These are phyloP conservation scores for Nothophoma quercina DNA, from an alignment of 2,329 filamentous ascomycete species.

Conservation along the genomic window DNA sequence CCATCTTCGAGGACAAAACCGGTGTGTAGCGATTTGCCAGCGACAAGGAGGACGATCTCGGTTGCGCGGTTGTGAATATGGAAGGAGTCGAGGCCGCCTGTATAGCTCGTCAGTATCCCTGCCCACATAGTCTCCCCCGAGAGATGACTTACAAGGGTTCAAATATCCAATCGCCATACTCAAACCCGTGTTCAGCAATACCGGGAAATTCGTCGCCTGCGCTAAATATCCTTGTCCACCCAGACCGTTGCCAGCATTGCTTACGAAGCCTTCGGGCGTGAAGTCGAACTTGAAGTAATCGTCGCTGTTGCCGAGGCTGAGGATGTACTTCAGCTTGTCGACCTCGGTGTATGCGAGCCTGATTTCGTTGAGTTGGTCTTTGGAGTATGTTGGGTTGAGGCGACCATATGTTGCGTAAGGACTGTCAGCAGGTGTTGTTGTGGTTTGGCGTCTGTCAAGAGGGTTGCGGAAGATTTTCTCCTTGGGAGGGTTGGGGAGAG, in stretches of 20 bases:
- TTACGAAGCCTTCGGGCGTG: conserved; percentile 4
- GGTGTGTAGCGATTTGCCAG: conserved; percentile 5
- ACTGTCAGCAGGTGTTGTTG: background rate
- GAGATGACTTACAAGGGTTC: background rate
- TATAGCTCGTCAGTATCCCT: background rate
- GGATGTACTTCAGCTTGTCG: conserved; percentile 10
- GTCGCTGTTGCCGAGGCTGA: conserved; percentile 1
- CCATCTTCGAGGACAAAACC: conserved; percentile 10
- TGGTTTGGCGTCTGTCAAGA: background rate
- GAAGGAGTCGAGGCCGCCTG: conserved; percentile 10
- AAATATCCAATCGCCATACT: conserved; percentile 11
- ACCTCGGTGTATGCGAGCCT: conserved; percentile 8
- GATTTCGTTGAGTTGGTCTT: conserved; percentile 9
- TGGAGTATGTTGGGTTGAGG: conserved; percentile 4
- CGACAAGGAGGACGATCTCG: conserved; percentile 8
- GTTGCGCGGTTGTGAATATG: conserved; percentile 10
- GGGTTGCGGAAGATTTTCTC: background rate
- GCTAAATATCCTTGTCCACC: conserved; percentile 7
- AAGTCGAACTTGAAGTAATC: conserved; percentile 12
- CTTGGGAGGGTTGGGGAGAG: conserved; percentile 1
- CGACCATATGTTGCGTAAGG: conserved; percentile 1
- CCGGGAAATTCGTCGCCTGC: conserved; percentile 4
- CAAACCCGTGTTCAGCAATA: conserved; percentile 1
- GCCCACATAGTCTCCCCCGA: too few relatives aligned
- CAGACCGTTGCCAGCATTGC: conserved; percentile 6